Conservation (phyloP, 805 yeast genomes). For the Ogataea philodendri region DNA sequence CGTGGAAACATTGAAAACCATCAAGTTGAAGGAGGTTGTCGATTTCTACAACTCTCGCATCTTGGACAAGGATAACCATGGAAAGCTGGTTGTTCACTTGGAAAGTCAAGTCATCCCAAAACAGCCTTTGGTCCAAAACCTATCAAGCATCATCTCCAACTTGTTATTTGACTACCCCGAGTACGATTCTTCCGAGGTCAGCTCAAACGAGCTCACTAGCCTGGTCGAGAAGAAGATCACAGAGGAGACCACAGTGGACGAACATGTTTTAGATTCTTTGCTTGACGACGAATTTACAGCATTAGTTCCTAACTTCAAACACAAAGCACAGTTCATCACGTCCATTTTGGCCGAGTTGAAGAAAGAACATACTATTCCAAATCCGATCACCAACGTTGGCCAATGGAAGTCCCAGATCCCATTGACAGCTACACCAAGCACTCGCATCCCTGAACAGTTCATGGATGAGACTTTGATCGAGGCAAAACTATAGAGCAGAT, state of each 20-base stretch:
- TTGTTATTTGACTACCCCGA: slow-evolving; percentile 29
- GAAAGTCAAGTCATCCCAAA: slow-evolving; percentile 46
- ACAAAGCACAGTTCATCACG: slow-evolving; percentile 18
- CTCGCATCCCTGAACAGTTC: slow-evolving; percentile 34
- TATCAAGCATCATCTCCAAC: slow-evolving; percentile 30
- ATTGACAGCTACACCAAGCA: slow-evolving; percentile 62
- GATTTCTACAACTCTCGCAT: slow-evolving; percentile 51
- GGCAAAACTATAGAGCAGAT: slow-evolving; percentile 20
- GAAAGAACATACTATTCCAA: slow-evolving; percentile 16
- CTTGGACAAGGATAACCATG: slow-evolving; percentile 24
- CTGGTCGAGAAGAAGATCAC: slow-evolving; percentile 22
- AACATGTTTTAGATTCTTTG: slow-evolving; percentile 12
- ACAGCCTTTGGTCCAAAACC: slow-evolving; percentile 23
- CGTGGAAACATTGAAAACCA: slow-evolving; percentile 50
- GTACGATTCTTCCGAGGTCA: slow-evolving; percentile 29
- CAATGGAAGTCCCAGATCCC: slow-evolving; percentile 54
- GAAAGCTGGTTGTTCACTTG: slow-evolving; percentile 58
- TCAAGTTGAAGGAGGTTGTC: slow-evolving; percentile 57
- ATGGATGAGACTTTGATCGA: slow-evolving; percentile 24
- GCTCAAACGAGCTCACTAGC: slow-evolving; percentile 22
- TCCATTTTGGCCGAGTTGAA: slow-evolving; percentile 18
- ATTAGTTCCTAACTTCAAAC: slow-evolving; percentile 22
- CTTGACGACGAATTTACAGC: slow-evolving; percentile 20
- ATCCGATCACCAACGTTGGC: slow-evolving; percentile 42
- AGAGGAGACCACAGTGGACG: slow-evolving; percentile 10